phyloP scores from a whole-genome alignment of 805 yeast species.

The Candida yuanshanica region DNA sequence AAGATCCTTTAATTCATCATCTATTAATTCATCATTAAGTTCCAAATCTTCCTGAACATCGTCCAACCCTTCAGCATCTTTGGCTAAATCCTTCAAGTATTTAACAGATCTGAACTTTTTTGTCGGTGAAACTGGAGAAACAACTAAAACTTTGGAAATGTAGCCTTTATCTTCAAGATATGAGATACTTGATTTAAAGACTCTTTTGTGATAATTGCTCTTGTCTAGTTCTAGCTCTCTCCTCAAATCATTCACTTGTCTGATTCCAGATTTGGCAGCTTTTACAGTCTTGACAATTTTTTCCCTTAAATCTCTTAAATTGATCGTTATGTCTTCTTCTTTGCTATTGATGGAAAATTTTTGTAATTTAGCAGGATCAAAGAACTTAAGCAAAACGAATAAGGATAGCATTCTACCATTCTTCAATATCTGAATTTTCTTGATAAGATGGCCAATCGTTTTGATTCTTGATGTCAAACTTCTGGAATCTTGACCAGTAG shows the following conservation, averaged over 20 bases:
- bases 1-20: slow-evolving; percentile 19
- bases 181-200: slow-evolving; percentile 43
- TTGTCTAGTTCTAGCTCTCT: slow-evolving; percentile 49
- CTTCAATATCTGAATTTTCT: slow-evolving; percentile 32
- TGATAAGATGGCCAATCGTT: slow-evolving; percentile 45
- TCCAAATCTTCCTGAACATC: slow-evolving; percentile 25
- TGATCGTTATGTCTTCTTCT: slow-evolving; percentile 21
- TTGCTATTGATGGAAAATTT: slow-evolving; percentile 11
- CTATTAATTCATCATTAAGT: slow-evolving; percentile 27
- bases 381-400: slow-evolving; percentile 45
- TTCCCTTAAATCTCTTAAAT: slow-evolving; percentile 25
- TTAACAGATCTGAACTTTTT: slow-evolving; percentile 43
- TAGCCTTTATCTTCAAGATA: slow-evolving; percentile 40
- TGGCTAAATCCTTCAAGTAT: slow-evolving; percentile 36
- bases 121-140: slow-evolving; percentile 38
- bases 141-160: slow-evolving; percentile 47
- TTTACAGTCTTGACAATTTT: slow-evolving; percentile 45
- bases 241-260: slow-evolving; percentile 57
- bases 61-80: slow-evolving; percentile 23
- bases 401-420: slow-evolving; percentile 50
- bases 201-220: slow-evolving; percentile 34
- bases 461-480: slow-evolving; percentile 61
- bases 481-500: slow-evolving; percentile 65
- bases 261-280: slow-evolving; percentile 52
- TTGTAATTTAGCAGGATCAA: slow-evolving; percentile 18